Evolutionary conservation across 164 flowering plant genomes (phyloP).

Genomic region (Vitis vinifera): ASM3070453v1 NC_081809.1:6068501-6069000

Average conservation of each 20-base stretch:
- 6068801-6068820: constrained; percentile 99
- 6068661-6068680: background rate
- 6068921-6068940: too few relatives aligned
- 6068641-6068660: background rate
- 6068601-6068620: constrained; percentile 93
- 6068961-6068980: constrained; percentile 31
- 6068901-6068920: too few relatives aligned
- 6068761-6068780: constrained; percentile 98
- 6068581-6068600: constrained; percentile 95
- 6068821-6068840: constrained; percentile 5
- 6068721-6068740: constrained; percentile 80
- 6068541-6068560: constrained; percentile 89
- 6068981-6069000: constrained; percentile 91
- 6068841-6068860: too few relatives aligned
- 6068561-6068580: constrained; percentile 97
- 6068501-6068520: constrained; percentile 97
- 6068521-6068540: constrained; percentile 99
- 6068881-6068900: too few relatives aligned
- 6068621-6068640: constrained; percentile 92
- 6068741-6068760: constrained; percentile 79
- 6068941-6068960: background rate
- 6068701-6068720: background rate
- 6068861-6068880: too few relatives aligned
- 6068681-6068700: background rate
- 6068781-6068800: constrained; percentile 83